These are phyloP conservation scores for Blastobotrys serpentis DNA, from an alignment of 1,139 yeast genomes.

Conservation along the genomic window DNA sequence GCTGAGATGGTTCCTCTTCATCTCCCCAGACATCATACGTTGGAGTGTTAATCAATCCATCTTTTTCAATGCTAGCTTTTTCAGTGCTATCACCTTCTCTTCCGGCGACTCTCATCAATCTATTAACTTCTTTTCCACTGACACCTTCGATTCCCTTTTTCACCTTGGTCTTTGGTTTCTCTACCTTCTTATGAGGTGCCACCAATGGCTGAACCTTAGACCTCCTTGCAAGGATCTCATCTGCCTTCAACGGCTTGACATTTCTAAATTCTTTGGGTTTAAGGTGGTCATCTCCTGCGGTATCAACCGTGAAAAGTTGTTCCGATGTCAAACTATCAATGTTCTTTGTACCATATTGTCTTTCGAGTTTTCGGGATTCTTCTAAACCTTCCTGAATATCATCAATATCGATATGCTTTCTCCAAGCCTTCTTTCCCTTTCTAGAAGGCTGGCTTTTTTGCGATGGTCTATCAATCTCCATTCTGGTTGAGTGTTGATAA, in stretches of 20 bases:
- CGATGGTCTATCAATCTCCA: conserved; percentile 37
- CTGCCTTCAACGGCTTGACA: conserved; percentile 53
- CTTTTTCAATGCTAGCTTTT: conserved; percentile 55
- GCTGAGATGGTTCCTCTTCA: conserved; percentile 35
- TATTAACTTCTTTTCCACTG: conserved; percentile 61
- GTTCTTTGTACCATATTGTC: conserved; percentile 38
- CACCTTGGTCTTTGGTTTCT: conserved; percentile 40
- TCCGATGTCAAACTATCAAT: conserved; percentile 28
- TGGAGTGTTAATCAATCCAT: conserved; percentile 56
- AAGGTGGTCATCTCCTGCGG: conserved; percentile 52
- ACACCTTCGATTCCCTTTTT: conserved; percentile 60
- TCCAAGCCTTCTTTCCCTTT: conserved; percentile 94
- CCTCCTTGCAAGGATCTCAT: conserved; percentile 71
- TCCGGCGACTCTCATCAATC: conserved; percentile 78
- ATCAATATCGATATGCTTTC: conserved; percentile 84
- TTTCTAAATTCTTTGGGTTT: conserved; percentile 40
- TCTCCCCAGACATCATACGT: conserved; percentile 67
- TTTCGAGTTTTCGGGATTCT: conserved; percentile 63
- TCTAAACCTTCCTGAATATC: conserved; percentile 75
- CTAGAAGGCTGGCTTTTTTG: conserved; percentile 63
- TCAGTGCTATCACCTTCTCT: conserved; percentile 53
- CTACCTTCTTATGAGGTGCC: conserved; percentile 41
- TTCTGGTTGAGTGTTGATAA: conserved; percentile 15
- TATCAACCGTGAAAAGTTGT: conserved; percentile 71
- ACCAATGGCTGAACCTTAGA: conserved; percentile 74